Evolutionary conservation across 2,329 filamentous ascomycete species (phyloP), one percentile per base, ranked within the genome.

Genomic region (Fusarium chlamydosporum): DNA sequence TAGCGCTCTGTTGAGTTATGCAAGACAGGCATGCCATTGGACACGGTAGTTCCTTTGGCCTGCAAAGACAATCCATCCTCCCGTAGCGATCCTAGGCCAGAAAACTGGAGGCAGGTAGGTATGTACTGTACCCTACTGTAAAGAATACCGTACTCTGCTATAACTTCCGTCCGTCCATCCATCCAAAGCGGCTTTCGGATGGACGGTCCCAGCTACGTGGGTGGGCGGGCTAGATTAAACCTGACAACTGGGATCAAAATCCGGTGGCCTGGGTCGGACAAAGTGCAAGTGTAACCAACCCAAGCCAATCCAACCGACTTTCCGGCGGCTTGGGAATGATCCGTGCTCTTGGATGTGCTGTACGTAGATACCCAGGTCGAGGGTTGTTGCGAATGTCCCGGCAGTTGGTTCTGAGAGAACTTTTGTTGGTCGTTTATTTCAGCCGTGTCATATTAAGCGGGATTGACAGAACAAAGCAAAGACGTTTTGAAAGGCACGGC

Each of bases 211-310:
- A 69, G 47, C 53, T 57, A 57, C 54, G 54, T 70, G 72, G 68
- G 61, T 74, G 60, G 57, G 60, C 66, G 60, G 57, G 60, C 66
- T 72, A 74, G 60, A 63, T 67, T 31, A 51, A 65, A 43, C 48
- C 55, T 41, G 41, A 55, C 38, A 55, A 56, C 66, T 66, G 66
- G 72, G 68, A 66, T 67, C 56, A 52, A 62, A 70, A 71, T 71
- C 72, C 72, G 71, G 54, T 61, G 62, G 71, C 67, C 59, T 74
- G 72, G 72, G 65, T 72, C 65, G 56, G 66, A 70, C 56, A 68
- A 51, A 20, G 34, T 40, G 35, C 23, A 51, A 40, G 56, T 60
- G 53, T 55, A 61, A 37, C 58, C 56, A 65, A 51, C 47, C 13
- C 23, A 51, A 38, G 20, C 33, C 23, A 51, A 51, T 38, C 20